A percentile compares a stretch with the other conserved stretches of the same genome.
phyloP scores from a whole-genome alignment of 352 stramenopile species.

The Globisporangium middletonii region DNA sequence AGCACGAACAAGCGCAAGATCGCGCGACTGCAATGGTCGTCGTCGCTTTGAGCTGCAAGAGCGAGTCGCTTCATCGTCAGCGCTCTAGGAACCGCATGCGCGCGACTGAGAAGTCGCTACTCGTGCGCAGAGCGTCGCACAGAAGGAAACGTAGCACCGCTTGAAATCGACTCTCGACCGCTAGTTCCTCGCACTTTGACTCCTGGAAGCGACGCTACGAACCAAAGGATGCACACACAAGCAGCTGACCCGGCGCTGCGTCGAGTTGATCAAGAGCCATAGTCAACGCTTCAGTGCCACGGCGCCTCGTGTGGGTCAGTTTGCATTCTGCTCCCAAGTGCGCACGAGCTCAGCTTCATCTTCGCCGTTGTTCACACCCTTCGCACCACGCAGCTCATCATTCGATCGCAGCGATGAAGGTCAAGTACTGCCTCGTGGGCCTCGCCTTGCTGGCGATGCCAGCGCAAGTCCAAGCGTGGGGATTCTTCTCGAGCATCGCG shows the following conservation, averaged over 20 bases:
- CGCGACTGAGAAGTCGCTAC: no score
- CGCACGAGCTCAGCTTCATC: no score
- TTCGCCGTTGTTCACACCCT: not conserved
- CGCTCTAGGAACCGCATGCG: no score
- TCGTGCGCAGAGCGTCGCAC: not conserved
- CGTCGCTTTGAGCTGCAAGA: no score
- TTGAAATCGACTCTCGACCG: not conserved
- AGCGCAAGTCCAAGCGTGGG: constrained; percentile 1
- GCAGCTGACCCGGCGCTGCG: no score
- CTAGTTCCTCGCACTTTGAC: not conserved
- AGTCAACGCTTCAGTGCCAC: not conserved
- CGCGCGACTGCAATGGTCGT: no score
- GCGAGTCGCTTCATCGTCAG: no score
- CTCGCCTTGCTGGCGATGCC: constrained; percentile 1
- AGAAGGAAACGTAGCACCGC: constrained; percentile 1
- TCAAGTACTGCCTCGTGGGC: constrained; percentile 3
- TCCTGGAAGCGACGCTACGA: no score
- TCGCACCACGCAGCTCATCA: not conserved
- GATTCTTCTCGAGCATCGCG: not conserved
- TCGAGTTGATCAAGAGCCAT: no score
- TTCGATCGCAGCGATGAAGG: constrained; percentile 4
- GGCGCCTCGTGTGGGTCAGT: not conserved
- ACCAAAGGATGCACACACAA: no score
- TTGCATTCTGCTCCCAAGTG: not conserved
- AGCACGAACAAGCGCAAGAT: no score